These are phyloP conservation scores for Apocynum venetum DNA, from an alignment of 257 asterid species.

Conservation along the genomic window DNA sequence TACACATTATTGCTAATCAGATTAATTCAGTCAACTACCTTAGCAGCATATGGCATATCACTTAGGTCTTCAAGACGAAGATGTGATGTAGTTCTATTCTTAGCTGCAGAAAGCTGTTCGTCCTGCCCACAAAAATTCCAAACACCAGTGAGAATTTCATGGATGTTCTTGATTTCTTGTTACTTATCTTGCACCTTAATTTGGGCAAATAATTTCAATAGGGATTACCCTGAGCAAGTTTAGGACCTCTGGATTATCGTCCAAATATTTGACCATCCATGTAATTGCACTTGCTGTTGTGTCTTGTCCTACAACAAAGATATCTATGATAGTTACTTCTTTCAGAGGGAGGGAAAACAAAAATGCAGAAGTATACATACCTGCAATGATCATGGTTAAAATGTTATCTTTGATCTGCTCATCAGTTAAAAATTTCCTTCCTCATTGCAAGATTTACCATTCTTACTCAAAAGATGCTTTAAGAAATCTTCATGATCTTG, in stretches of 20 bases:
- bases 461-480: not conserved
- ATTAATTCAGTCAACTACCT: not conserved
- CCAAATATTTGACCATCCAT: conserved; percentile 6
- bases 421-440: not conserved
- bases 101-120: not conserved
- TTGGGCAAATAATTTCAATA: too few species aligned
- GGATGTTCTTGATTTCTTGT: not conserved
- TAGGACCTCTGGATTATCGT: not conserved
- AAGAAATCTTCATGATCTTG: not conserved
- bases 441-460: not conserved
- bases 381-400: conserved; percentile 7
- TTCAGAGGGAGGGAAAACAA: not conserved
- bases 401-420: conserved; percentile 3
- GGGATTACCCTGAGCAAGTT: conserved; percentile 4
- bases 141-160: not conserved
- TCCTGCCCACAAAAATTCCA: not conserved
- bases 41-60: conserved; percentile 2
- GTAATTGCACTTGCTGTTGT: conserved; percentile 9
- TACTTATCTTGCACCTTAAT: too few species aligned
- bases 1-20: not conserved
- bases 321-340: not conserved
- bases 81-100: not conserved
- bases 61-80: conserved; percentile 3
- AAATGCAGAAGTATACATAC: not conserved
- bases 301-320: not conserved